phyloP scores from a whole-genome alignment of 116 monocot species.

The Zostera marina region DNA sequence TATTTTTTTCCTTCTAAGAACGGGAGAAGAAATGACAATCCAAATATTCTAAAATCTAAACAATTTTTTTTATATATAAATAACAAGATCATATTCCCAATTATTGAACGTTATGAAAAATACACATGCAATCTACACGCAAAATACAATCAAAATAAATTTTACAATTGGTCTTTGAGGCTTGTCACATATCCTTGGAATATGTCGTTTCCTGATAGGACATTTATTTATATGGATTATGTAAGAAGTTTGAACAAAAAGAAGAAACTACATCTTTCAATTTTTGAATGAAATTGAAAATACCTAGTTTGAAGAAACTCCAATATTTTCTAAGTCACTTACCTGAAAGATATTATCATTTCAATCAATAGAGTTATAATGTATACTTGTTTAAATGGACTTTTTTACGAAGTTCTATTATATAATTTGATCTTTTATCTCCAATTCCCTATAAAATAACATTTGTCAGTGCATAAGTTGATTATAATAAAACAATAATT shows the following conservation, averaged over 20 bases:
- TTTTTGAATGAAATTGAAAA: neutral
- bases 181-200: neutral
- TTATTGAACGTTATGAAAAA: no score
- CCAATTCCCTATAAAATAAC: constrained; percentile 35
- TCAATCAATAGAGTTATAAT: neutral
- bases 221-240: neutral
- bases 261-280: neutral
- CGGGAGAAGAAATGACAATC: no score
- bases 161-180: neutral
- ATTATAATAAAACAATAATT: neutral
- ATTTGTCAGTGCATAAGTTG: neutral
- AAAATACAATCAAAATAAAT: neutral
- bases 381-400: constrained; percentile 29
- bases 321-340: constrained; percentile 23
- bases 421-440: constrained; percentile 38
- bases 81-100: no score
- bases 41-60: no score
- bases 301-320: constrained; percentile 36
- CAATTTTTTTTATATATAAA: no score
- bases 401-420: constrained; percentile 29
- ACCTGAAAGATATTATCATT: constrained; percentile 14
- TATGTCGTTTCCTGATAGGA: constrained; percentile 1
- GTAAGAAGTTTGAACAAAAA: no score
- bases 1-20: no score
- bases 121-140: no score